Base-by-base conservation (phyloP, 73 alveolate species). In the Durusdinium trenchii region DNA sequence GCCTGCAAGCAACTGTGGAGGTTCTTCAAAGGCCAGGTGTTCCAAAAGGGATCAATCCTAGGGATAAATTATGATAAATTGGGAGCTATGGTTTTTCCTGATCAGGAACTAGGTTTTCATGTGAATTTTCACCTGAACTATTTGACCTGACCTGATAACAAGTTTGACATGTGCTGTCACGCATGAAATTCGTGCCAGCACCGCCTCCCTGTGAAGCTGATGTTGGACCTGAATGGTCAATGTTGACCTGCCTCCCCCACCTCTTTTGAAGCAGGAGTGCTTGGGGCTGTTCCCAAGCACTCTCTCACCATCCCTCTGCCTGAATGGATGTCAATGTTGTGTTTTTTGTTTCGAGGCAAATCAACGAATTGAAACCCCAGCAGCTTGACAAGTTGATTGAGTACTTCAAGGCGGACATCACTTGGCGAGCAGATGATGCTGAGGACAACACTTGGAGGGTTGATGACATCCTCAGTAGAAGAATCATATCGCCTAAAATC, bases 351-450 rank as follows among this genome's bases (percentile, higher is more conserved):
- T 40, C 48, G 36, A 83, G 94, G 94, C 94, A 84, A 36, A 84
- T 84, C 75, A 84, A 84, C 38, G 94, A 84, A 28, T 14, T 84
- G 76, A 84, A 84, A 36, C 94, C 94, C 16, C 94, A 84, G 52
- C 94, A 84, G 76, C 94, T 84, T 1, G 94, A 84, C 40, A 84
- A 84, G 76, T 10, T 84, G 76, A 51, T 84, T 48, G 94, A 84
- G 75, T 48, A 51, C 94, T 84, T 84, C 94, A 84, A 84, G 94
- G 94, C 71, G 90, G 94, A 84, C 30, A 84, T 84, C 76, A 84
- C 94, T 84, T 84, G 94, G 94, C 94, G 94, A 5, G 76, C 94
- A 3, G 94, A 84, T 51, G 94, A 84, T n/a, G 94, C 94, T 20
- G 94, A 84, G 94, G 94, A 48, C 71, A 18, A 3, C 16, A 5